Base-by-base conservation (phyloP, 495 filamentous ascomycete genomes). In the Choiromyces venosus region DNA sequence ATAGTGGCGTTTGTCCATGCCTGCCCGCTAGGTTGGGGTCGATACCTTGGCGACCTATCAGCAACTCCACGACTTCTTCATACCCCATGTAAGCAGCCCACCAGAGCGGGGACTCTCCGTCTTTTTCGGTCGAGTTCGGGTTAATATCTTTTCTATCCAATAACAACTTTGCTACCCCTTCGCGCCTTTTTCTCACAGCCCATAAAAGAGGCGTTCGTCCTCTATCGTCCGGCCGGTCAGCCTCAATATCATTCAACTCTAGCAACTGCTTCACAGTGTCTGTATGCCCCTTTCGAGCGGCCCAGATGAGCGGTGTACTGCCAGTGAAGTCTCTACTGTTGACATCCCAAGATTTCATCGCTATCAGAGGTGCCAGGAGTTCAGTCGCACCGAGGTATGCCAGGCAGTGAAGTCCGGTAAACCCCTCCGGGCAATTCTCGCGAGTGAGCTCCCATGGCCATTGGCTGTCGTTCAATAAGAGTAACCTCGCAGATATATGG, bases 21-120 rank as follows among this genome's bases (percentile, higher is more conserved):
- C 25, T 61, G 25, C 52, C 52, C 12, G 12, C 25, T 61, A 61
- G 18, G 52, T 61, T 61, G 52, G 52, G 52, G 25, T 61, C 33
- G 52, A 61, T 61, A 33, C 52, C 52, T 61, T 61, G 25, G 52
- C 52, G 12, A 61, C 39, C 42, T 2, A 69, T 18, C 16, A 73
- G 42, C 66, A 25, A 16, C 36, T 64, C n/a, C n/a, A 73, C 66
- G 37, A 73, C n/a, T 18, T 69, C 38, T 12, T 68, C 21, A 10
- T 68, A 44, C 19, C 65, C 39, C 35, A 37, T 14, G 37, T 44
- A 18, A 12, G 71, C 66, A 39, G 65, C 65, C 40, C 68, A 61
- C 52, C 25, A 61, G 25, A 61, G 52, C 29, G 52, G 25, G 14
- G 52, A 61, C 52, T 61, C 52, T 33, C 52, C 52, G 33, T 33